Evolutionary conservation across 1,284 basidiomycete species (phyloP).

Genomic region (Microbotryum violaceum): DNA sequence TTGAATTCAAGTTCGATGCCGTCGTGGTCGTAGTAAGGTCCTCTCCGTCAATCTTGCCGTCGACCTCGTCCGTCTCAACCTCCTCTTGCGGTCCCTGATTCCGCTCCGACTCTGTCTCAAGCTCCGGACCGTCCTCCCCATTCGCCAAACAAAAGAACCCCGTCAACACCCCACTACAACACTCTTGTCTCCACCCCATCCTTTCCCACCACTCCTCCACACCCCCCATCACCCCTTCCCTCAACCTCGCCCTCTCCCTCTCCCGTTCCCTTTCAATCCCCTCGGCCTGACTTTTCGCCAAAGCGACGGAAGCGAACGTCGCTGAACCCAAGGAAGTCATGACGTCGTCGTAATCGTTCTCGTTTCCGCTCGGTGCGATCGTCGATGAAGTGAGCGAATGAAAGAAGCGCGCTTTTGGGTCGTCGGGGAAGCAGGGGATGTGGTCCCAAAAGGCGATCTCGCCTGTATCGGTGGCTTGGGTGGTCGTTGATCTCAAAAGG

Average conservation of each 20-base stretch:
- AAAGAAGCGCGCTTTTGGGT: slow-evolving; percentile 84
- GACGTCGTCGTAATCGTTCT: slow-evolving; percentile 49
- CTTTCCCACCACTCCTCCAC: slow-evolving; percentile 85
- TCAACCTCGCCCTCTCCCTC: slow-evolving; percentile 27
- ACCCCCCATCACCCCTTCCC: slow-evolving; percentile 30
- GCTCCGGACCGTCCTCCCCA: not conserved
- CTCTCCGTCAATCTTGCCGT: not conserved
- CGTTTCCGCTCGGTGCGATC: slow-evolving; percentile 51
- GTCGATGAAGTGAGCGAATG: slow-evolving; percentile 60
- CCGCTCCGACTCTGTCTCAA: too few species aligned
- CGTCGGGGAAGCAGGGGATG: slow-evolving; percentile 83
- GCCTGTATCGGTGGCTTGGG: not conserved
- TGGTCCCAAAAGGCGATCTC: slow-evolving; percentile 55
- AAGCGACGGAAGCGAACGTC: slow-evolving; percentile 46
- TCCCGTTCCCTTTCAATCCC: slow-evolving; percentile 25
- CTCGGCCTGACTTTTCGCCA: not conserved
- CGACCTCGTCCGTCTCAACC: not conserved
- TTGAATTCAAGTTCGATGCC: not conserved
- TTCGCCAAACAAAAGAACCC: slow-evolving; percentile 67
- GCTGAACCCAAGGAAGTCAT: slow-evolving; percentile 50
- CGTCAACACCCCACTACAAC: slow-evolving; percentile 70
- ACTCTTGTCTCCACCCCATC: slow-evolving; percentile 90
- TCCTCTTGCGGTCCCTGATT: not conserved
- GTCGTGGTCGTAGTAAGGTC: not conserved
- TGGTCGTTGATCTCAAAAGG: slow-evolving; percentile 25